phyloP scores from a whole-genome alignment of 2,329 filamentous ascomycete species.

The Lomentospora prolificans region DNA sequence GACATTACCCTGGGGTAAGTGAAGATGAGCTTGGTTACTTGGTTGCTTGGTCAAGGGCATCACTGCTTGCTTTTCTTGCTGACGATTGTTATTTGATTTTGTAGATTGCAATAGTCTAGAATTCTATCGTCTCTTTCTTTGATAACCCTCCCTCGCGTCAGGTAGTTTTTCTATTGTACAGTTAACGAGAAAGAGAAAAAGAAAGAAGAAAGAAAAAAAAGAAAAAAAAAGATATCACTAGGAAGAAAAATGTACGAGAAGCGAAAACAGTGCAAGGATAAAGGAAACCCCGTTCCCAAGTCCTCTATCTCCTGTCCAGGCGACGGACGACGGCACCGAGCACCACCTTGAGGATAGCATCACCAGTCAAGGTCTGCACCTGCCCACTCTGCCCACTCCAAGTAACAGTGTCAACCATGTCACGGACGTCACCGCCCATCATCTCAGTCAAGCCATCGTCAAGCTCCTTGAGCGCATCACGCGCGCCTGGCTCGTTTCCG shows the following conservation, averaged over 20 bases:
- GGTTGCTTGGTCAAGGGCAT: neutral
- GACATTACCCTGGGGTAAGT: neutral
- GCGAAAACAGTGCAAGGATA: neutral
- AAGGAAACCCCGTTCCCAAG: constrained; percentile 7
- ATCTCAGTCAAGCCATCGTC: constrained; percentile 60
- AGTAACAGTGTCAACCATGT: constrained; percentile 87
- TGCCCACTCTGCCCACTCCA: constrained; percentile 46
- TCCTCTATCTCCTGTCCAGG: constrained; percentile 21
- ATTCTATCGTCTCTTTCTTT: no score
- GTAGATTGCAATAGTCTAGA: no score
- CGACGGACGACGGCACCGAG: constrained; percentile 61
- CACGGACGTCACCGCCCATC: constrained; percentile 51
- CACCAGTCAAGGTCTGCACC: constrained; percentile 44
- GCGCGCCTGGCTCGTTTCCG: constrained; percentile 59
- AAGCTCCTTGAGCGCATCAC: constrained; percentile 55
- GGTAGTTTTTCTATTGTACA: neutral
- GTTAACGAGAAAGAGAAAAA: neutral
- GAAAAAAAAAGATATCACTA: neutral
- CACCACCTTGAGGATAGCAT: constrained; percentile 72
- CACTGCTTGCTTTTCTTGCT: no score
- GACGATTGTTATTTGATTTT: neutral
- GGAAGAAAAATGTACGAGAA: neutral
- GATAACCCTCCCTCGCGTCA: no score
- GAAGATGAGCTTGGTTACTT: neutral
- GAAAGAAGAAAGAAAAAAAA: neutral